Base-by-base conservation (phyloP, 2,329 filamentous ascomycete species). In the Ceratocystis diversiconidia region DNA sequence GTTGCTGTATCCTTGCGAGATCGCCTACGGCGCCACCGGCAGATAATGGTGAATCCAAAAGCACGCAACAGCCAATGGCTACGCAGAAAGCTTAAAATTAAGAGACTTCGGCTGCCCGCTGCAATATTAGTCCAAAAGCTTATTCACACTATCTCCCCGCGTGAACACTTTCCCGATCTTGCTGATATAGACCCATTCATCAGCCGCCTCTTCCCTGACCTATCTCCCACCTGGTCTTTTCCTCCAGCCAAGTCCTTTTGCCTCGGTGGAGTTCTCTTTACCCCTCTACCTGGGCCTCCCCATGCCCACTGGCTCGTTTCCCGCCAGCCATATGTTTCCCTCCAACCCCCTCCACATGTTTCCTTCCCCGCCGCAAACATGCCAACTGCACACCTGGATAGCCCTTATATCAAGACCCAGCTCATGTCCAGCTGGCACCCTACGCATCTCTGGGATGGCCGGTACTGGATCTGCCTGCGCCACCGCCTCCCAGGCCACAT, bases 401-500 rank as follows among this genome's bases (percentile, higher is more conserved):
- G 60, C 22, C 41, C 46, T 57, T 17, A 62, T 32, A 22, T 7
- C 12, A 17, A 32, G 3, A 17, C 52, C 28, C 52, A n/a, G 52
- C 25, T 12, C 28, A 59, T 59, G 25, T n/a, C 52, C 15, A 59
- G 12, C 28, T 75, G 74, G 74, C 67, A 65, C 44, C 68, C 63
- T 1, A 77, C 76, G 74, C 67, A 70, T 60, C 72, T 80, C 64
- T 87, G 79, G 75, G 85, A 87, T 72, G 81, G 82, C 0, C 81
- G 85, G 1, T 87, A 80, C 73, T 87, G 85, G 85, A 73, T 86
- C 17, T 76, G 78, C 17, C 65, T 84, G 8, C 73, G 73, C 22
- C 73, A 77, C 60, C 76, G 78, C 4, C 73, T 78, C 5, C 76
- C 76, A 2, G 75, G 74, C 62, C 71, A 72, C 15, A 73, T 81